Evolutionary conservation across 139 green algal species (phyloP), one percentile per base, ranked within the genome.

Genomic region (Yamagishiella unicocca): DNA sequence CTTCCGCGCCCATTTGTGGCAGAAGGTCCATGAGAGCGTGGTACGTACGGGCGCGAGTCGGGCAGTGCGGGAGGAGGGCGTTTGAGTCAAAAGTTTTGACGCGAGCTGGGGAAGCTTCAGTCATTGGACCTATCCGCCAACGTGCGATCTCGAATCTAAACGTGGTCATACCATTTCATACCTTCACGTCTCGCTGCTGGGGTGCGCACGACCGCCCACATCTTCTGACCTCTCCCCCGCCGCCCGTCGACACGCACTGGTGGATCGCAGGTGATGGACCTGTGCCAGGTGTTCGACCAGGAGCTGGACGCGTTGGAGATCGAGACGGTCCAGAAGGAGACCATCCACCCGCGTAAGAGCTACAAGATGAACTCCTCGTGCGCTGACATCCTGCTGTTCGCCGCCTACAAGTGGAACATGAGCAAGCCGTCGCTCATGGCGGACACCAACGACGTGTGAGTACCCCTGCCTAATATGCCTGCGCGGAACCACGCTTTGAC

Each of bases 271-370:
- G 80, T 86, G 50, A 92, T 92, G 91, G 91, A 94, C 71, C 82
- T 94, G 70, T 94, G 91, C 89, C 89, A 93, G 88, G 83, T 88
- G 71, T 88, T 88, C 37, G 72, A 88, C 91, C 97, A 99, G 93
- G 98, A 99, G 95, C 94, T 99, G 90, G 80, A 99, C 82, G 97
- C 98, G 43, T 95, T 99, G 81, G 98, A 99, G 95, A 99, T 99
- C 71, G 98, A 99, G 95, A 99, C 98, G 33, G 98, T 99, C 86
- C 98, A 99, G 93, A 99, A 99, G 95, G 98, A 99, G 94, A 99
- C 98, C 54, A 99, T 99, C 89, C 98, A 99, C 92, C 98, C 98
- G 54, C 94, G 98, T 84, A 99, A 99, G 94, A 96, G 90, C 37
- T 99, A 99, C 94, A 99, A 99, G 94, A 99, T 99, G 97, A 99